Conservation (phyloP, 169 alveolate genomes). For the Fabrea salina region DNA sequence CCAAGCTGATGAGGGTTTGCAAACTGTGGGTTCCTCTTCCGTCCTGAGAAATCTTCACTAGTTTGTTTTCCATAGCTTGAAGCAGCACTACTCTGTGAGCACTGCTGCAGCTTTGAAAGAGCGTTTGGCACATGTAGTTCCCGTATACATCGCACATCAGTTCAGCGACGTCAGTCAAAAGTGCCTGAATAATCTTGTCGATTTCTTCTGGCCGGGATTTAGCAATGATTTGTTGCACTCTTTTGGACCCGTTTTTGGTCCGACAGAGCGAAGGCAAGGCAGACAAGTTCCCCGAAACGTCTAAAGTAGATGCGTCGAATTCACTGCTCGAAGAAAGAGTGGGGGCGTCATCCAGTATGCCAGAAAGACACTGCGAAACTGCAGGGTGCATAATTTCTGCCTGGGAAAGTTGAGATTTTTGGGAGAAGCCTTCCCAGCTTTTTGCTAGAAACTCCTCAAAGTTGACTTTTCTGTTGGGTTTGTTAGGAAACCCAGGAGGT, state of each 20-base stretch:
- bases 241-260: slow-evolving; percentile 25
- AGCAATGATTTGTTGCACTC: neutral
- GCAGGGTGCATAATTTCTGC: no score
- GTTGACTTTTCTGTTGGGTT: no score
- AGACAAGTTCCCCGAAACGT: neutral
- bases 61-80: slow-evolving; percentile 42
- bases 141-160: slow-evolving; percentile 80
- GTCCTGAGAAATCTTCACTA: slow-evolving; percentile 61
- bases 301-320: neutral
- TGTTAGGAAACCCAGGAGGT: no score
- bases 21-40: slow-evolving; percentile 79
- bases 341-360: neutral
- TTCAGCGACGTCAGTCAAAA: slow-evolving; percentile 31
- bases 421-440: no score
- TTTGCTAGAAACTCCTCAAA: no score
- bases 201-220: slow-evolving; percentile 27
- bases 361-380: neutral
- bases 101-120: slow-evolving; percentile 43
- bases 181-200: neutral
- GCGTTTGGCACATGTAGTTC: slow-evolving; percentile 74
- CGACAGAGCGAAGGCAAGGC: neutral
- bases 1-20: slow-evolving; percentile 58
- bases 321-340: neutral
- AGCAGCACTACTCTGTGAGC: slow-evolving; percentile 59
- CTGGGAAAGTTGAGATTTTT: no score